Evolutionary conservation across 2,329 filamentous ascomycete genomes (phyloP).

Genomic region (Penicillium hesseltinei): DNA sequence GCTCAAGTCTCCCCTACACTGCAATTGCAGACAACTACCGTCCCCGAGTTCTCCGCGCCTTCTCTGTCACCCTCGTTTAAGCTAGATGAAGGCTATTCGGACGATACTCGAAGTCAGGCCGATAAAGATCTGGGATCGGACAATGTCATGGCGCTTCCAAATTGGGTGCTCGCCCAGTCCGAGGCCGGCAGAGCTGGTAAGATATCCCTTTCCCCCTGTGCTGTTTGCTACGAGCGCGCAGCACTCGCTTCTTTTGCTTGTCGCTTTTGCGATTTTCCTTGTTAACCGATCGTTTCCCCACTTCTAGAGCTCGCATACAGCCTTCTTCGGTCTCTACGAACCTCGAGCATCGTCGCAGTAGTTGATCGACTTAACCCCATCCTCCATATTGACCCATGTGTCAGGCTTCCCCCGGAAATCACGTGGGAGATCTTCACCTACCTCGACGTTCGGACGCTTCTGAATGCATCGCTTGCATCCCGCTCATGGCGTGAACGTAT

Average conservation of each 20-base stretch:
- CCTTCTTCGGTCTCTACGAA: slow-evolving; percentile 74
- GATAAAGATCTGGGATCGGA: slow-evolving; percentile 40
- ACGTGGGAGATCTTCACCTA: slow-evolving; percentile 86
- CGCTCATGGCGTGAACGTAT: slow-evolving; percentile 78
- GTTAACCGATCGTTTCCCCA: slow-evolving; percentile 19
- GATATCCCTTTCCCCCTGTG: slow-evolving; percentile 14
- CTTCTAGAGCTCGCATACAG: slow-evolving; percentile 72
- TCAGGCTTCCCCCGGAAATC: slow-evolving; percentile 82
- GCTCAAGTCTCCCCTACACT: slow-evolving; percentile 24
- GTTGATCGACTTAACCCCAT: slow-evolving; percentile 77
- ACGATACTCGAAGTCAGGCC: slow-evolving; percentile 59
- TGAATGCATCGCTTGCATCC: slow-evolving; percentile 76
- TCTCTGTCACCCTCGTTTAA: slow-evolving; percentile 49
- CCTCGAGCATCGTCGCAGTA: slow-evolving; percentile 74
- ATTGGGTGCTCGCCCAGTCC: slow-evolving; percentile 55
- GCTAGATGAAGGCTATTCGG: slow-evolving; percentile 84
- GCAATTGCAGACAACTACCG: slow-evolving; percentile 26
- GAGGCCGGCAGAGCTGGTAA: slow-evolving; percentile 57
- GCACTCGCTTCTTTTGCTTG: neutral
- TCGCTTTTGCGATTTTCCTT: slow-evolving; percentile 5
- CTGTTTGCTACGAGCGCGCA: neutral
- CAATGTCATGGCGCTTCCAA: slow-evolving; percentile 49
- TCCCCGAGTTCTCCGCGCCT: slow-evolving; percentile 29
- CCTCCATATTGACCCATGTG: slow-evolving; percentile 88
- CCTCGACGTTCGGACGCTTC: slow-evolving; percentile 75